Evolutionary conservation across 2,329 filamentous ascomycete genomes (phyloP).

Genomic region (Fusarium sp.): DNA sequence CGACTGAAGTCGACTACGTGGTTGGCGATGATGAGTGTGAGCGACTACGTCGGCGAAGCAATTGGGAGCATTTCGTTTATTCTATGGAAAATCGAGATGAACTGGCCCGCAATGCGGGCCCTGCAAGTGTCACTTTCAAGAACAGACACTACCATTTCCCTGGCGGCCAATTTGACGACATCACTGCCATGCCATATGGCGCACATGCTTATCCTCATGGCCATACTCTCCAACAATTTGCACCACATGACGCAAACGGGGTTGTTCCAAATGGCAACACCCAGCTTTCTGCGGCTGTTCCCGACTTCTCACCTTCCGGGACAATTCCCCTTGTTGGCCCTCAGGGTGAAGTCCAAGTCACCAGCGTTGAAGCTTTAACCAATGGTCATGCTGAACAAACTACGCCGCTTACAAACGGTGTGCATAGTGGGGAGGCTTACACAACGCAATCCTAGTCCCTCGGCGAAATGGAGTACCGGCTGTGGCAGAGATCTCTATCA

Average conservation of each 20-base stretch:
- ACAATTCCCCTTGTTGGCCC: constrained; percentile 22
- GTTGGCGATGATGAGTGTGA: constrained; percentile 80
- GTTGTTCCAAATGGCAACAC: constrained; percentile 40
- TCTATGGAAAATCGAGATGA: constrained; percentile 75
- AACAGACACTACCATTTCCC: constrained; percentile 44
- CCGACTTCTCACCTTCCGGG: constrained; percentile 52
- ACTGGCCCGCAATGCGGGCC: constrained; percentile 77
- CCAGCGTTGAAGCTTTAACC: constrained; percentile 17
- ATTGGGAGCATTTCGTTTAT: constrained; percentile 84
- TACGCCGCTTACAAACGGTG: constrained; percentile 41
- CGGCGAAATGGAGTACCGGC: constrained; percentile 4
- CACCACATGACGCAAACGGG: constrained; percentile 51
- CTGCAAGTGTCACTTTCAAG: constrained; percentile 52
- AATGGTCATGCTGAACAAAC: constrained; percentile 36
- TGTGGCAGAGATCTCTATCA: constrained; percentile 1
- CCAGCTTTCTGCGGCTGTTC: constrained; percentile 52
- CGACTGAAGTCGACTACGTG: constrained; percentile 77
- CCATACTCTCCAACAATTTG: constrained; percentile 43
- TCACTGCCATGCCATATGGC: constrained; percentile 46
- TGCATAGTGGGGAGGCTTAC: constrained; percentile 35
- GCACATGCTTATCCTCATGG: constrained; percentile 44
- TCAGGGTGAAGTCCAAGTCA: constrained; percentile 13
- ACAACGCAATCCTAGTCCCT: constrained; percentile 25
- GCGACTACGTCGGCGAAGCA: constrained; percentile 76
- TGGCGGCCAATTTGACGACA: constrained; percentile 45